Base-by-base conservation (phyloP, 768 basidiomycete species). In the Tylopilus cervinicoccineus region DNA sequence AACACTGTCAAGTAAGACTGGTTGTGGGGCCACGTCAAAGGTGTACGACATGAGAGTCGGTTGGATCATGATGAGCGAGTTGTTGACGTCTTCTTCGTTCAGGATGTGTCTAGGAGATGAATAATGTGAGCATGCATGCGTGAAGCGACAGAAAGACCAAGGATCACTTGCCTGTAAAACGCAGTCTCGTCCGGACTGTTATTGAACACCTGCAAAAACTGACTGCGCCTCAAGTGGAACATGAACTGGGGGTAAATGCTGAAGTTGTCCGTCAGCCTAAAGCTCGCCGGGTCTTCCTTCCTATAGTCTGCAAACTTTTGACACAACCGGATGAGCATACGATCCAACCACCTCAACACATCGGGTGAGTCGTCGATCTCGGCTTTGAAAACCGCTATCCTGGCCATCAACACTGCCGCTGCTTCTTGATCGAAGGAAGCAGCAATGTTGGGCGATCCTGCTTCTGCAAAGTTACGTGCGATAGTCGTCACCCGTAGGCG, bases 211-310 rank as follows among this genome's bases (percentile, higher is more conserved):
- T 99, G 96, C 66, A 99, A 75, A 76, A 99, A 98, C 71, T 98
- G 95, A 77, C 90, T 93, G 66, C 96, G 76, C 50, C 95, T 79
- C 52, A 99, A 70, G 71, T 99, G 96, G 84, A 98, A 99, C 96
- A 98, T 99, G 76, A 99, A 99, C 65, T 98, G 96, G 14, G 96
- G 96, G 68, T 99, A 99, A 60, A 99, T 97, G 65, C 89, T 90
- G 71, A 99, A 98, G 70, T 96, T 96, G 65, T 96, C 93, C 47
- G 83, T 77, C 55, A 99, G 75, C 57, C 93, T 77, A 79, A 99
- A 98, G 64, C 87, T 92, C 31, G 84, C 79, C 10, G 96, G 89
- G 64, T 98, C 96, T 69, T 98, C 96, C 73, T 98, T 98, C 60
- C 94, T 76, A 64, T 98, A 99, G 64, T 97, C 94, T 41, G 96